These are phyloP conservation scores for Magnaporthales sp. DNA, from an alignment of 2,329 filamentous ascomycete species.

Conservation along the genomic window DNA sequence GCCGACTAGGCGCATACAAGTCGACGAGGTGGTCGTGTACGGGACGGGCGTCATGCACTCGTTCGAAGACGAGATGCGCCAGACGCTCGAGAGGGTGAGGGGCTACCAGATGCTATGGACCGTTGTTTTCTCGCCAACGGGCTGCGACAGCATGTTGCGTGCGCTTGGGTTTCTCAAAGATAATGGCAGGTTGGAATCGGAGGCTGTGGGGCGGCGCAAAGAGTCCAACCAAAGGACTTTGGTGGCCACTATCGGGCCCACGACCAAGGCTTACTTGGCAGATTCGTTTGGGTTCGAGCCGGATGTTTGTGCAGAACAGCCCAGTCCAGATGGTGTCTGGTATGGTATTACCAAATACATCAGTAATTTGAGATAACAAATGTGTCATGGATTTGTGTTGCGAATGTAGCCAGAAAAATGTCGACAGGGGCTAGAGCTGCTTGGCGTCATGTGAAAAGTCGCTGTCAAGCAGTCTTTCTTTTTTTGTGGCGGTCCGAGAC, in stretches of 20 bases:
- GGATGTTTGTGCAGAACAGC: conserved; percentile 72
- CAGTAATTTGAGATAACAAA: conserved; percentile 2
- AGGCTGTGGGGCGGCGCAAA: conserved; percentile 10
- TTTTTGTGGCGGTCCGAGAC: neutral
- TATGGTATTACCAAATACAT: conserved; percentile 52
- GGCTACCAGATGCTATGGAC: conserved; percentile 51
- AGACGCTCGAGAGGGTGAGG: conserved; percentile 28
- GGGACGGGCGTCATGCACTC: conserved; percentile 74
- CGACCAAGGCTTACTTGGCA: conserved; percentile 68
- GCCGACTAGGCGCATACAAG: conserved; percentile 43
- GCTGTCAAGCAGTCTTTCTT: neutral
- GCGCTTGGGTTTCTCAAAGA: conserved; percentile 38
- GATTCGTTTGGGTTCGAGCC: conserved; percentile 58
- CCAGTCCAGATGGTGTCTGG: conserved; percentile 72
- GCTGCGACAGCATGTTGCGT: conserved; percentile 51
- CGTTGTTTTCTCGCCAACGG: conserved; percentile 64
- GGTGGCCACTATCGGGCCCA: conserved; percentile 87
- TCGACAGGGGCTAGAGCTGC: neutral
- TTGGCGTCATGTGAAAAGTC: neutral
- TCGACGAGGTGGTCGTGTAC: conserved; percentile 80
- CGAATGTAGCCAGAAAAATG: neutral
- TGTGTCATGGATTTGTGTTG: conserved; percentile 2
- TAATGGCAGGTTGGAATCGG: conserved; percentile 21
- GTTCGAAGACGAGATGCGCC: conserved; percentile 61
- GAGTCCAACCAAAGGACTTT: conserved; percentile 38